A percentile compares a stretch with the other conserved stretches of the same genome.
Evolutionary conservation across 2,329 filamentous ascomycete genomes (phyloP).

Genomic region (Aspergillus spinulosporus): DNA sequence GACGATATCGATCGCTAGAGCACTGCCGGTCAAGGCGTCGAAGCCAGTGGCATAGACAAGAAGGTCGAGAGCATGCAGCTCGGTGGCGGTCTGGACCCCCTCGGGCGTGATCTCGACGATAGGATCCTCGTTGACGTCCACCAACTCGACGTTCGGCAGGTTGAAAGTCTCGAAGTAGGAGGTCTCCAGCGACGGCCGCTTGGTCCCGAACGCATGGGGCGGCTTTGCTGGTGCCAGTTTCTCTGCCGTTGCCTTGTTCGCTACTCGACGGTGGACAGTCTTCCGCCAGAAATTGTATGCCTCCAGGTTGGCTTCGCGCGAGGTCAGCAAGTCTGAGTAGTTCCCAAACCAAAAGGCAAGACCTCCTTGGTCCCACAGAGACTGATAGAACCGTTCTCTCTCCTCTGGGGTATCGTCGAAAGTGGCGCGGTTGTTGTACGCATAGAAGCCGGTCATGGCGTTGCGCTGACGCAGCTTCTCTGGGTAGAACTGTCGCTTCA

Average conservation of each 20-base stretch:
- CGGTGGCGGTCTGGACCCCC: not conserved
- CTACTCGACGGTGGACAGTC: not conserved
- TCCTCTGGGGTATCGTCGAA: not conserved
- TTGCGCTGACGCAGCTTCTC: not conserved
- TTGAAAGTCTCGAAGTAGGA: not conserved
- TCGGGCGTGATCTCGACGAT: not conserved
- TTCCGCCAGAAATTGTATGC: constrained; percentile 1
- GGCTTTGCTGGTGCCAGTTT: not conserved
- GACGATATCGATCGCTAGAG: not conserved
- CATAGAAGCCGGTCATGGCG: constrained; percentile 1
- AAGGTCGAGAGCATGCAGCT: not conserved
- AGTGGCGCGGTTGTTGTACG: not conserved
- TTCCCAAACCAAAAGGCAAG: not conserved
- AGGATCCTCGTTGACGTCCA: constrained; percentile 1
- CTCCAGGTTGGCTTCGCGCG: not conserved
- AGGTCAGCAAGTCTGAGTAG: not conserved
- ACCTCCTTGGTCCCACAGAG: not conserved
- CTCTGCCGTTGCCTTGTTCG: not conserved
- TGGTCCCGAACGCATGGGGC: not conserved
- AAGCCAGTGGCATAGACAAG: constrained; percentile 1
- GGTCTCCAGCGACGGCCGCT: not conserved
- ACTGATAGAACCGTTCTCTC: not conserved
- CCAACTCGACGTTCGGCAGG: not conserved
- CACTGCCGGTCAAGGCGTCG: not conserved
- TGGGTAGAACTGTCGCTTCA: not conserved